These are phyloP conservation scores for Mycena rosella DNA, from an alignment of 768 basidiomycete species.

Conservation along the genomic window DNA sequence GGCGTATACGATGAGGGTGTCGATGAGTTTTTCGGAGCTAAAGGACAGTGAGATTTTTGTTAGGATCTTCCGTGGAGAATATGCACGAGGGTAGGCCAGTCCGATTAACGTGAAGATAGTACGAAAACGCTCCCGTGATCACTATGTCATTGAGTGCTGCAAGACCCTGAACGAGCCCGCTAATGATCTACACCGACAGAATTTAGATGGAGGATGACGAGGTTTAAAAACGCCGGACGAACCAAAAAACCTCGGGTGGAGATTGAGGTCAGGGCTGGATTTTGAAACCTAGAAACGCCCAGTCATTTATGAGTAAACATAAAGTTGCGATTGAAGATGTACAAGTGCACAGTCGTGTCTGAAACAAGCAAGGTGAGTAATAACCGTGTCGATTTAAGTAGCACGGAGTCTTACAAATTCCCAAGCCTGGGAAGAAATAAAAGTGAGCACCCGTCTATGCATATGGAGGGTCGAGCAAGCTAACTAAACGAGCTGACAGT, in stretches of 20 bases:
- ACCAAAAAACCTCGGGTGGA: conserved; percentile 26
- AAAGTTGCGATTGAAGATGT: neutral
- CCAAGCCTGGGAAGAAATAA: conserved; percentile 5
- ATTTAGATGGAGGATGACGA: neutral
- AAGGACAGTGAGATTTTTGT: neutral
- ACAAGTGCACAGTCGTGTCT: conserved; percentile 34
- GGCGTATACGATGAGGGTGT: conserved; percentile 28
- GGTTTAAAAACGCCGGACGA: neutral
- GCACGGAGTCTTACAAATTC: conserved; percentile 12
- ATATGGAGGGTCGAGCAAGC: neutral
- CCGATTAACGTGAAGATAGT: conserved; percentile 22
- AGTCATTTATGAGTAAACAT: neutral
- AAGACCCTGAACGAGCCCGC: conserved; percentile 31
- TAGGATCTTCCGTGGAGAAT: neutral
- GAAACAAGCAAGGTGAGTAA: neutral
- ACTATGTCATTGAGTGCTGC: conserved; percentile 31
- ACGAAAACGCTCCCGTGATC: conserved; percentile 27
- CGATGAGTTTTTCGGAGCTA: conserved; percentile 28
- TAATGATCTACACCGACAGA: conserved; percentile 6
- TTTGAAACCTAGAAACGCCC: conserved; percentile 14
- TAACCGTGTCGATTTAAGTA: neutral
- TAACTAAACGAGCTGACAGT: conserved; percentile 24
- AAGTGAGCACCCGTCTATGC: neutral
- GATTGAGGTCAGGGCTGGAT: conserved; percentile 22
- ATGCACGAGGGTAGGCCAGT: conserved; percentile 18